Conservation (phyloP, 495 filamentous ascomycete genomes). For the Penicillium tannophilum region DNA sequence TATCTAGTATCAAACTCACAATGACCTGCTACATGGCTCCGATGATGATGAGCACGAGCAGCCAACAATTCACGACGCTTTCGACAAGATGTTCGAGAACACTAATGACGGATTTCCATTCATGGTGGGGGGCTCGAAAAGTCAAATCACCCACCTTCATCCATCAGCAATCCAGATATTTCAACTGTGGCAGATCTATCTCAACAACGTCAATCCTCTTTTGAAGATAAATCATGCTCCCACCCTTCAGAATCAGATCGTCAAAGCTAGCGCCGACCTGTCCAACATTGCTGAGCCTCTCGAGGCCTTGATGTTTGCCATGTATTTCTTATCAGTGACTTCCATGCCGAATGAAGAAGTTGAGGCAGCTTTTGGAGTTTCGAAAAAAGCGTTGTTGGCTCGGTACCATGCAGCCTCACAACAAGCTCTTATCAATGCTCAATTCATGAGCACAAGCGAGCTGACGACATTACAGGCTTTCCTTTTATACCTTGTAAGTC, state of each 20-base stretch:
- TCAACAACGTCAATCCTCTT: slow-evolving; percentile 51
- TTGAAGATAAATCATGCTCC: slow-evolving; percentile 52
- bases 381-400: slow-evolving; percentile 40
- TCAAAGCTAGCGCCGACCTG: slow-evolving; percentile 26
- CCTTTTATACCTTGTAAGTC: slow-evolving; percentile 58
- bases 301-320: slow-evolving; percentile 70
- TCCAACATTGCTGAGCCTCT: slow-evolving; percentile 43
- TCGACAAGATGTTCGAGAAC: slow-evolving; percentile 52
- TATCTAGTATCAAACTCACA: slow-evolving; percentile 12
- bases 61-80: slow-evolving; percentile 55
- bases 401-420: slow-evolving; percentile 70
- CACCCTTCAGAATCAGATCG: slow-evolving; percentile 40
- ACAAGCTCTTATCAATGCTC: slow-evolving; percentile 66
- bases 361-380: slow-evolving; percentile 12
- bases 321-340: slow-evolving; percentile 69
- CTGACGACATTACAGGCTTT: slow-evolving; percentile 70
- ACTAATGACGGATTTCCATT: slow-evolving; percentile 61
- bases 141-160: slow-evolving; percentile 43
- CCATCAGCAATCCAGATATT: slow-evolving; percentile 32
- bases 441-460: slow-evolving; percentile 67
- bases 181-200: slow-evolving; percentile 47
- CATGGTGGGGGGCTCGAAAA: slow-evolving; percentile 50
- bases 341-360: slow-evolving; percentile 50
- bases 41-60: slow-evolving; percentile 64
- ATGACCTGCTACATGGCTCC: slow-evolving; percentile 46